Conservation (phyloP, 306 rosid species). For the Nissolia schottii region DNA sequence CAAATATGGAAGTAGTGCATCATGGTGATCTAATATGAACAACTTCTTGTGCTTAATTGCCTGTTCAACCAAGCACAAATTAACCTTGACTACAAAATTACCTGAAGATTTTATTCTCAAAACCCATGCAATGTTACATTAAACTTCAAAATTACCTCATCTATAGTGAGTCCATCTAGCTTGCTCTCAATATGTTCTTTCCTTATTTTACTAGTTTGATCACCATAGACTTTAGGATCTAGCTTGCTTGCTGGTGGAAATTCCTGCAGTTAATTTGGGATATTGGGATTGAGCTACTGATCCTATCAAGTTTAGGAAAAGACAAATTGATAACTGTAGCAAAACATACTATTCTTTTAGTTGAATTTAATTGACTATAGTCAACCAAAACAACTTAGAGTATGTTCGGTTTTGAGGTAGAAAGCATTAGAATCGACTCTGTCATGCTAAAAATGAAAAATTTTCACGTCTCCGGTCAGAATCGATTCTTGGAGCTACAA, state of each 20-base stretch:
- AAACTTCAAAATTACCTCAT: constrained; percentile 44
- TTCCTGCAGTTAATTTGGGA: constrained; percentile 41
- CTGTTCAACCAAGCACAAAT: constrained; percentile 34
- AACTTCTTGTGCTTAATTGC: constrained; percentile 50
- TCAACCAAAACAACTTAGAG: not conserved
- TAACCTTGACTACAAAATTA: not conserved
- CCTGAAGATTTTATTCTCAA: not conserved
- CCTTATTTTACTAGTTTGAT: constrained; percentile 61
- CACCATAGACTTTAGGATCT: constrained; percentile 47
- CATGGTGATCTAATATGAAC: constrained; percentile 77
- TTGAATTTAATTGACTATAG: not conserved
- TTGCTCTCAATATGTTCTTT: constrained; percentile 44
- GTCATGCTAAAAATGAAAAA: too few relatives aligned
- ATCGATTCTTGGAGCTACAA: too few relatives aligned
- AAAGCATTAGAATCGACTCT: too few relatives aligned
- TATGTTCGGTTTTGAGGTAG: too few relatives aligned
- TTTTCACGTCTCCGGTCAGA: too few relatives aligned
- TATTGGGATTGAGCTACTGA: not conserved
- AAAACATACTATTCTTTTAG: not conserved
- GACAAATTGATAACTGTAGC: not conserved
- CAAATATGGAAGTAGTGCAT: constrained; percentile 61
- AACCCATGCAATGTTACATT: not conserved
- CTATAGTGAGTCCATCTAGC: constrained; percentile 55
- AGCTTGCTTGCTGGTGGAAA: constrained; percentile 79
- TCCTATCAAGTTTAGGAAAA: not conserved